These are phyloP conservation scores for Triadica sebifera DNA, from an alignment of 345 rosid species.

Conservation along the genomic window DNA sequence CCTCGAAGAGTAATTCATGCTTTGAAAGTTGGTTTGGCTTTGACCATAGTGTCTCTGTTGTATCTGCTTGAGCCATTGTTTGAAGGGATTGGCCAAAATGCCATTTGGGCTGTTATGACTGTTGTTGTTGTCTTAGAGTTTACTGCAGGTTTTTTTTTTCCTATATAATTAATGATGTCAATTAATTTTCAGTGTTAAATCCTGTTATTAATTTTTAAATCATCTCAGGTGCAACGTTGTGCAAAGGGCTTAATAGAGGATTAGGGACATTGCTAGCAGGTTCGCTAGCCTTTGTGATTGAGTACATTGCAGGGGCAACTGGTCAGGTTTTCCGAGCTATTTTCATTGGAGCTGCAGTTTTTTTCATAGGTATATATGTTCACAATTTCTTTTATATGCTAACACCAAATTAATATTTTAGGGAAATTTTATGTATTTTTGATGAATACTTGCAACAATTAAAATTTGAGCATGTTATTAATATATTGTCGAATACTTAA, in stretches of 20 bases:
- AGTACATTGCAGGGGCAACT: constrained; percentile 53
- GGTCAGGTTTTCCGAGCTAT: constrained; percentile 58
- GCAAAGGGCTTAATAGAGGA: constrained; percentile 84
- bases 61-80: constrained; percentile 65
- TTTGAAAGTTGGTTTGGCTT: constrained; percentile 66
- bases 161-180: not conserved
- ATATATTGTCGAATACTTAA: too few relatives aligned
- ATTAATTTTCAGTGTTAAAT: too few relatives aligned
- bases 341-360: constrained; percentile 71
- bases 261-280: constrained; percentile 74
- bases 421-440: too few relatives aligned
- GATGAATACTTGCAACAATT: too few relatives aligned
- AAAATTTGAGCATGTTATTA: too few relatives aligned
- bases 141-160: constrained; percentile 46
- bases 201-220: not conserved
- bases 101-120: constrained; percentile 86
- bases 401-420: too few relatives aligned
- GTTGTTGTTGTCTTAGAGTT: constrained; percentile 85
- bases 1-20: constrained; percentile 71
- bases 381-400: too few relatives aligned
- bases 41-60: constrained; percentile 67
- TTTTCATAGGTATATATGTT: constrained; percentile 47
- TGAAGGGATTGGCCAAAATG: constrained; percentile 53
- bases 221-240: constrained; percentile 65
- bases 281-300: constrained; percentile 60